Base-by-base conservation (phyloP, 305 asterid species). In the Fraxinus albicans region DNA sequence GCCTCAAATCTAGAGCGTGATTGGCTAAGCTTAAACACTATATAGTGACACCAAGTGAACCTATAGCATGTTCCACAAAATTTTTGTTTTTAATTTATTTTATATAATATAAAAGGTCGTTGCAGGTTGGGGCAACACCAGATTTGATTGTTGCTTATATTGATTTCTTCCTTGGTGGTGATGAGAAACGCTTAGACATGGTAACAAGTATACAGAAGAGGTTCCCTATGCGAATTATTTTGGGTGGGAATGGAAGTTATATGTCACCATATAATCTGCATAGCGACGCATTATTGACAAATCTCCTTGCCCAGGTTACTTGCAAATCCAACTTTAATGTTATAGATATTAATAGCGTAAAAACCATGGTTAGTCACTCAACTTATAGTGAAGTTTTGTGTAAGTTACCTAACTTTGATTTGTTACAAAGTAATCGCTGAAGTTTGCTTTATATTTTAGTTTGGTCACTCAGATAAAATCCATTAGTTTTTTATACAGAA, bases 81-180 rank as follows among this genome's bases (percentile, higher is more conserved):
- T 19, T 5, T 58, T 58, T 58, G 9, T 19, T 19, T 58, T 58
- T 58, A 19, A 58, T 58, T 6, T 2, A 19, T 58, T n/a, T 65
- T 25, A 25, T 25, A 8, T 65, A 65, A 65, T 31, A 65, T 8
- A 8, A n/a, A 19, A n/a, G 35, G 31, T 65, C 0, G 17, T 84
- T 91, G 83, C 94, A 94, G 98, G 99, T 95, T 77, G 99, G 99
- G 86, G 99, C 99, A 78, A 91, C 97, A 78, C 94, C 98, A 80
- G 99, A 95, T 86, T 91, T 95, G 94, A 90, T 94, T 94, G 94
- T 92, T 85, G 93, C 97, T 72, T 95, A 94, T 85, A 92, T 95
- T 80, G 99, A 95, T 87, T 95, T 95, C 87, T 95, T 92, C 92
- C 97, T 95, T 60, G 99, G 99, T 25, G 99, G 97, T 85, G 99